phyloP scores from a whole-genome alignment of 495 filamentous ascomycete genomes.

The Xylaria nigripes region DNA sequence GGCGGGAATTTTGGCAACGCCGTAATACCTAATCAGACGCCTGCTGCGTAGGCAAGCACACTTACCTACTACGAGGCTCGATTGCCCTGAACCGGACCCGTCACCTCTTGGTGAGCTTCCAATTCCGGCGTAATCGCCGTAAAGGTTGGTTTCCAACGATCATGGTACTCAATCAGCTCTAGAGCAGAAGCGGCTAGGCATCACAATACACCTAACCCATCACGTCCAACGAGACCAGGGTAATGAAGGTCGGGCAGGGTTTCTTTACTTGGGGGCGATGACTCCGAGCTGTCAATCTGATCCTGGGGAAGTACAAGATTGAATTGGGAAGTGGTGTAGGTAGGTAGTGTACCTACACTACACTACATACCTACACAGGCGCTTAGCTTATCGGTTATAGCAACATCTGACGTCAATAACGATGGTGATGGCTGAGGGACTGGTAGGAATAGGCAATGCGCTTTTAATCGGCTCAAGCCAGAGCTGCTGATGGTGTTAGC shows the following conservation, averaged over 20 bases:
- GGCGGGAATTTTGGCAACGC: background rate
- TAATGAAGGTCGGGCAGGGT: conserved; percentile 1
- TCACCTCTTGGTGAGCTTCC: background rate
- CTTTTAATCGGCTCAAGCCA: conserved; percentile 7
- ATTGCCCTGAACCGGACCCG: no score
- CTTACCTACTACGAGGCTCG: no score
- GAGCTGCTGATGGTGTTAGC: background rate
- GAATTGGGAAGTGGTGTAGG: background rate
- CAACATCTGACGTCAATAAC: background rate
- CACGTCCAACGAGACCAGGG: conserved; percentile 8
- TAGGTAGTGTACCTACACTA: no score
- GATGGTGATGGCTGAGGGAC: conserved; percentile 1
- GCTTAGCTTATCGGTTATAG: background rate
- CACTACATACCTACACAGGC: background rate
- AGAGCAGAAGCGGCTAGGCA: background rate
- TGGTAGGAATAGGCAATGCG: background rate
- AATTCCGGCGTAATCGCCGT: background rate
- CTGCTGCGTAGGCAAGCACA: no score
- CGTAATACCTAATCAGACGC: no score
- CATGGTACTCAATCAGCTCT: background rate
- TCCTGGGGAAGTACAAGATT: conserved; percentile 9
- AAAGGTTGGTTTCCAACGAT: background rate
- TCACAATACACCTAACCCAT: conserved; percentile 13
- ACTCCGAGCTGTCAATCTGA: background rate
- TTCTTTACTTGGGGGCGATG: conserved; percentile 6